Base-by-base conservation (phyloP, 768 basidiomycete genomes). In the Dictyophora rubrovolvata region DNA sequence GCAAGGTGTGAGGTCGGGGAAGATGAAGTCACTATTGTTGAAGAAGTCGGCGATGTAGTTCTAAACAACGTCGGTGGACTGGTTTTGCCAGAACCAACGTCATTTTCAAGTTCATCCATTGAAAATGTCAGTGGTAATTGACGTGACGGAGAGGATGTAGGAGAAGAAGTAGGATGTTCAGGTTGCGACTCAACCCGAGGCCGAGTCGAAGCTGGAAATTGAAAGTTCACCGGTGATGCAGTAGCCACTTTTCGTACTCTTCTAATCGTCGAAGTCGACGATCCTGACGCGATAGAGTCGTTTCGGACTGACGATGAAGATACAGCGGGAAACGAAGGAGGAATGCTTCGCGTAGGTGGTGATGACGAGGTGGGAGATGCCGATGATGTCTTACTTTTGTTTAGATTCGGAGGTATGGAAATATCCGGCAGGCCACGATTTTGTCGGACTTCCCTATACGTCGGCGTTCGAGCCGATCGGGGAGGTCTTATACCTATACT, bases 1-100 rank as follows among this genome's bases (percentile, higher is more conserved):
- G 81, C 75, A 61, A 79, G 83, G 67, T 82, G 83, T n/a, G 72
- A 63, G 7, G 28, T 56, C 63, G 70, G 18, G 72, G 69, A 28
- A 28, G 28, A 28, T 7, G 28, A 28, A 28, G 28, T 28, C 28
- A 28, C 7, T 28, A 28, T 28, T 28, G 42, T 17, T 36, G 56
- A 51, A 1, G 47, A 51, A 33, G n/a, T 47, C 14, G 72, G 72
- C 5, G 74, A 73, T 17, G 65, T 61, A 9, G 55, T 42, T 42
- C 42, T 42, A 12, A 42, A 42, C 11, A 42, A n/a, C n/a, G 42
- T 42, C 10, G 37, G 57, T 42, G 37, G 57, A 59, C 23, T n/a
- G 28, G 52, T 20, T 16, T 36, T 28, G 5, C 23, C 49, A 17
- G 42, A 28, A 47, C 51, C 33, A 22, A 23, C 17, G 20, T 54